A percentile compares a stretch with the other conserved stretches of the same genome.
phyloP scores from a whole-genome alignment of 805 yeast species.

The Candida glaebosa region DNA sequence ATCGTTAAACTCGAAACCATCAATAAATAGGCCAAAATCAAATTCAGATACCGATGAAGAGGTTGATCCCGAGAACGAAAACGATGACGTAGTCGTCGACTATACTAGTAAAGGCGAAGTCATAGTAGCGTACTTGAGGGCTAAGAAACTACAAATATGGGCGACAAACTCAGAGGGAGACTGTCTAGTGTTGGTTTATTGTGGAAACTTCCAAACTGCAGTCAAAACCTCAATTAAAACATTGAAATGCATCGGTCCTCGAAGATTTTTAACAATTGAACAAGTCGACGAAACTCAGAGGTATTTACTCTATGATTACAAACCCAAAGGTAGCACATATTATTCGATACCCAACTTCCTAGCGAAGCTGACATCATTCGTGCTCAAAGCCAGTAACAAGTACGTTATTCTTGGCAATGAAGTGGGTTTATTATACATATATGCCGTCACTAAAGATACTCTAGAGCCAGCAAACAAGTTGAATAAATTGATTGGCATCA shows the following conservation, averaged over 20 bases:
- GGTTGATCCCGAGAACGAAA: neutral
- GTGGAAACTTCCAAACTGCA: neutral
- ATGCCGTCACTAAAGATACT: conserved; percentile 5
- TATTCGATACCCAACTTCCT: neutral
- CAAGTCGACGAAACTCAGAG: neutral
- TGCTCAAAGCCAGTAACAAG: conserved; percentile 18
- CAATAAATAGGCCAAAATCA: neutral
- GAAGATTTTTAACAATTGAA: neutral
- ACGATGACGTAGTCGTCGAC: conserved; percentile 1
- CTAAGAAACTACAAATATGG: conserved; percentile 29
- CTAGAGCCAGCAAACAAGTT: conserved; percentile 14
- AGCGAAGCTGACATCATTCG: conserved; percentile 3
- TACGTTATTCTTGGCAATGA: conserved; percentile 19
- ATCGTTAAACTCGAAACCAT: conserved; percentile 22
- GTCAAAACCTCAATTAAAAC: neutral
- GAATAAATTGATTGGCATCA: conserved; percentile 14
- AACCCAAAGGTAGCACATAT: neutral
- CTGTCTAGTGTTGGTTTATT: neutral
- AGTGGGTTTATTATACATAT: conserved; percentile 21
- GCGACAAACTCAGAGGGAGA: conserved; percentile 13
- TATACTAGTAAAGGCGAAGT: conserved; percentile 25
- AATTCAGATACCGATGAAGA: conserved; percentile 5
- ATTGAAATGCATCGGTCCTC: neutral
- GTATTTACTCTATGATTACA: neutral
- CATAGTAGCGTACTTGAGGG: conserved; percentile 19